These are phyloP conservation scores for Austroboletus festivus DNA, from an alignment of 768 basidiomycete species.

Conservation along the genomic window DNA sequence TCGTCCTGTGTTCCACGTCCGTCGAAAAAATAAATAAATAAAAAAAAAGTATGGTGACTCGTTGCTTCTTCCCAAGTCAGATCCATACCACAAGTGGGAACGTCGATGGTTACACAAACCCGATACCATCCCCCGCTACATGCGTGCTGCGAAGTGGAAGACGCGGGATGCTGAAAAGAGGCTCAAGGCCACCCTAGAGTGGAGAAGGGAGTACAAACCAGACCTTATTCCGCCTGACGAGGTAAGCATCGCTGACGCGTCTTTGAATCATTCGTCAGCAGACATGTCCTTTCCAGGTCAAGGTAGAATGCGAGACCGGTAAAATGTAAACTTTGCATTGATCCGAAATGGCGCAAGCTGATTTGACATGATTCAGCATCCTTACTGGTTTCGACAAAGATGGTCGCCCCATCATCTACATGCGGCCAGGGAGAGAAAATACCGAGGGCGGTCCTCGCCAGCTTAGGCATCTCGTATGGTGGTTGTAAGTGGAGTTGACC, in stretches of 20 bases:
- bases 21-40: no score
- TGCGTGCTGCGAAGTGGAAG: constrained; percentile 86
- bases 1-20: neutral
- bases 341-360: neutral
- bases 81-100: constrained; percentile 78
- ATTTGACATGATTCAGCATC: constrained; percentile 44
- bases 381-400: constrained; percentile 84
- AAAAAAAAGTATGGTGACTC: constrained; percentile 60
- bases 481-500: constrained; percentile 52
- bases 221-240: constrained; percentile 82
- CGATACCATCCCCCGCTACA: constrained; percentile 67
- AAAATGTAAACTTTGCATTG: constrained; percentile 67
- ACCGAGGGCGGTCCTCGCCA: constrained; percentile 76
- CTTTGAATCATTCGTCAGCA: constrained; percentile 1
- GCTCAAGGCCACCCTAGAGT: constrained; percentile 75
- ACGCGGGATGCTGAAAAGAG: constrained; percentile 72
- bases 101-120: constrained; percentile 66
- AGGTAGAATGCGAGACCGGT: constrained; percentile 77
- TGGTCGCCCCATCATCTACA: constrained; percentile 83
- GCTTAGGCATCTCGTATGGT: constrained; percentile 82
- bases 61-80: constrained; percentile 59
- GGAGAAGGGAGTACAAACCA: constrained; percentile 82
- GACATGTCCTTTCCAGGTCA: constrained; percentile 39
- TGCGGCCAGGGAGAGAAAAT: constrained; percentile 86
- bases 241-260: constrained; percentile 28